Base-by-base conservation (phyloP, 441 rosid genomes). In the Omphalea diandra region DNA sequence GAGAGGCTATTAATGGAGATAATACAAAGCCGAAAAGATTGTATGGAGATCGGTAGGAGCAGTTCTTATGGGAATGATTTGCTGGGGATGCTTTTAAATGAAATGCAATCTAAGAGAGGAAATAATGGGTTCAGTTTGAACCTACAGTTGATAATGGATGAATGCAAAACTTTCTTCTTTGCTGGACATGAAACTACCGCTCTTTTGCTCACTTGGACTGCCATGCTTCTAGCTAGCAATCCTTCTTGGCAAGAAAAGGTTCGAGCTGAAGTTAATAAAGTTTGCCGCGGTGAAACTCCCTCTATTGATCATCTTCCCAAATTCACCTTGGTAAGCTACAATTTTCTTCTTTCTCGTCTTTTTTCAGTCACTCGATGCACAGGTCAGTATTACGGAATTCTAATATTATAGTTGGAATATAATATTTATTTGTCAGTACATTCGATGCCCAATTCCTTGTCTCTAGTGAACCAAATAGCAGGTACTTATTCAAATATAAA, bases 161-260 rank as follows among this genome's bases (percentile, higher is more conserved):
- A 94, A 66, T 90, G 97, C 86, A 94, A 94, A 59, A 94, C 98
- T 40, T 91, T 94, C 82, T 91, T 91, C 84, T 94, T 94, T 65
- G 96, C 97, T 11, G 98, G 98, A 40, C 97, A 94, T 68, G 98
- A 94, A 78, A 94, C 98, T 9, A 90, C 97, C 2, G 84, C 98
- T 27, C 85, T 91, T 29, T 77, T 94, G 54, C 96, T 94, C 46
- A 94, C 98, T 2, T 94, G 98, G 98, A 88, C 98, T 7, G 74
- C 83, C 65, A 91, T 94, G 97, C 86, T 94, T 15, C 84, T 94
- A 0, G 94, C 97, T 26, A 85, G 83, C 77, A 86, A 90, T 72
- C 91, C 96, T 38, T 26, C 70, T 26, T 94, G 98, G 98, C 98
- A 94, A 73, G 85, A 94, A 4, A 90, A 83, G 60, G 88, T 90